phyloP scores from a whole-genome alignment of 352 stramenopile genomes.

The Phytophthora pluvialis region DNA sequence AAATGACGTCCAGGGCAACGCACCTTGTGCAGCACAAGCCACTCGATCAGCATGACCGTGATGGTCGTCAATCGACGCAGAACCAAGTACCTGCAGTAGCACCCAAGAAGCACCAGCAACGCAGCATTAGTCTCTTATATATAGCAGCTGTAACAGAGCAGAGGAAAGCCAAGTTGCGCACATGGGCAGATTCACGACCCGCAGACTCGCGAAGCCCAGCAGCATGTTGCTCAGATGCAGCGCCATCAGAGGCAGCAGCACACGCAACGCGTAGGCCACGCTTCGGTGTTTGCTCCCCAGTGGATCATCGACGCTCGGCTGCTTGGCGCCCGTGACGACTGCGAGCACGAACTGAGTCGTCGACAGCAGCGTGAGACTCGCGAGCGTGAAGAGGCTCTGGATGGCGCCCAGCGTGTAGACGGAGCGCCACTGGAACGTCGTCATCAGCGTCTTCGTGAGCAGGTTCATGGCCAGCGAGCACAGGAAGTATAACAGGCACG shows the following conservation, averaged over 20 bases:
- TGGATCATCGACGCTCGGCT: neutral
- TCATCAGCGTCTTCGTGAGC: conserved; percentile 76
- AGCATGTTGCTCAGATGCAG: conserved; percentile 73
- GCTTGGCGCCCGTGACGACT: neutral
- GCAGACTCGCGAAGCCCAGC: conserved; percentile 69
- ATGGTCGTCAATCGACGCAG: conserved; percentile 73
- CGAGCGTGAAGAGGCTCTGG: conserved; percentile 70
- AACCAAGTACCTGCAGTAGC: conserved; percentile 55
- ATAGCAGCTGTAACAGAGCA: neutral
- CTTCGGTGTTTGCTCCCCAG: neutral
- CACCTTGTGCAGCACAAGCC: conserved; percentile 73
- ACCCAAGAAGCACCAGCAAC: neutral
- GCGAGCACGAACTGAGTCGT: neutral
- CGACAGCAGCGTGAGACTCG: conserved; percentile 42
- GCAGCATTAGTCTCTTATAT: neutral
- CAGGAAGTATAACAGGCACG: conserved; percentile 68
- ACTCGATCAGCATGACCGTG: conserved; percentile 83
- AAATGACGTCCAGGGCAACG: neutral
- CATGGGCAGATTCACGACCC: conserved; percentile 80
- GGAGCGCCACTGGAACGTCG: conserved; percentile 60
- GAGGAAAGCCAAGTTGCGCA: conserved; percentile 25
- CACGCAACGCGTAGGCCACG: conserved; percentile 32
- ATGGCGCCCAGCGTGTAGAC: conserved; percentile 69
- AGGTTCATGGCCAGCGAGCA: conserved; percentile 82
- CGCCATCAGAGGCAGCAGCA: conserved; percentile 56